Evolutionary conservation across 805 yeast species (phyloP), one percentile per base, ranked within the genome.

Genomic region (Lachancea nothofagi): DNA sequence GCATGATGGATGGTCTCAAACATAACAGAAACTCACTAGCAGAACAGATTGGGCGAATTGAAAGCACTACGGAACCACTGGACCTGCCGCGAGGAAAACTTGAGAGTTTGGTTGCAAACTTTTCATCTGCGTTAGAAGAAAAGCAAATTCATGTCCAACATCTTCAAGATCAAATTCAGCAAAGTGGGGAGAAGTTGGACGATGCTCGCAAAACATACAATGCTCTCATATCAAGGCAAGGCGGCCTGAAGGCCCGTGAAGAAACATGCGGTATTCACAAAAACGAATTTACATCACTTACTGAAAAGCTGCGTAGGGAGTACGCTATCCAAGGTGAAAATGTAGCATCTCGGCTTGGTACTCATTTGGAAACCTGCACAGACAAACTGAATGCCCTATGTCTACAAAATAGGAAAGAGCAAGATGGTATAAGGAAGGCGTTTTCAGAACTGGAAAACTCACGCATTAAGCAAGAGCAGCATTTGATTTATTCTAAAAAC

Each of bases 1-100:
- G 83, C 21, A 75, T 75, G 45, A 60, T 79, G 17, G 85, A 82
- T 28, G 76, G 74, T 36, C 55, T 83, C 32, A 64, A 66, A 25
- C 75, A 74, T 36, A 71, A 72, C 33, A 65, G 67, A 42, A 53
- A 53, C 7, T 66, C 77, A 2, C 55, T 77, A 3, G 45, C 50
- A 2, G 76, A 73, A 13, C 84, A 80, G 44, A 69, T 78, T 3
- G 59, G 61, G 7, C 67, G 84, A 33, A 55, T 86, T 3, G 22
- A 43, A 7, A 32, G 36, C 10, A 46, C 58, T 2, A 48, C 56
- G 9, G 56, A 57, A 23, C 18, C 47, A 2, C 35, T 57, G 2
- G 47, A 55, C 48, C 61, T 50, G 12, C 48, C 60, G 0, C 67
- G 64, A 27, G 69, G 61, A 2, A 67, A 65, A 8, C 54, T 80